These are phyloP conservation scores for California macrophylla DNA, from an alignment of 441 rosid genomes.

Conservation along the genomic window DNA sequence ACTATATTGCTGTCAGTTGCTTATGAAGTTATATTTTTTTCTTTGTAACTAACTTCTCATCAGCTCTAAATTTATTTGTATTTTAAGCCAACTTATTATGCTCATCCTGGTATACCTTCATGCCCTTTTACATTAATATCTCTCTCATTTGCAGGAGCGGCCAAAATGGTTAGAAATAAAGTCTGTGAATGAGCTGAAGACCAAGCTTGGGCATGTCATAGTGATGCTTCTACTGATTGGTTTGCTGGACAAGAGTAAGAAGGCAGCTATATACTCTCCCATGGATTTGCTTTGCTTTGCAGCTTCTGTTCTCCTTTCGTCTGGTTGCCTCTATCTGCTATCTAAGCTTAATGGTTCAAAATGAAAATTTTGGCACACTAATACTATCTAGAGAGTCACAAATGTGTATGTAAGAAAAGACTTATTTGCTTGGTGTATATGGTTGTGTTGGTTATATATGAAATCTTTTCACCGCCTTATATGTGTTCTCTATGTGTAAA, in stretches of 20 bases:
- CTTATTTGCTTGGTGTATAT: not conserved
- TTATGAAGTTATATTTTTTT: too few species aligned
- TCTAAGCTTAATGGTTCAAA: slow-evolving; percentile 58
- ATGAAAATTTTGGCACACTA: slow-evolving; percentile 14
- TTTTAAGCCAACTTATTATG: too few species aligned
- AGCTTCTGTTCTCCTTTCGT: slow-evolving; percentile 61
- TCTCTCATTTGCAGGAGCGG: slow-evolving; percentile 46
- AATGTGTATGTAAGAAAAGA: not conserved
- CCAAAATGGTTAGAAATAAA: slow-evolving; percentile 83
- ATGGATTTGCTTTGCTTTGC: slow-evolving; percentile 75
- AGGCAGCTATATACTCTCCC: slow-evolving; percentile 49
- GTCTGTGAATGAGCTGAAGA: slow-evolving; percentile 68
- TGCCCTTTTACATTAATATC: not conserved
- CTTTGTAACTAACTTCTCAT: too few species aligned
- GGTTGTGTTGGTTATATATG: not conserved
- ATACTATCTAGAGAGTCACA: not conserved
- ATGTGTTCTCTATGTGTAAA: too few species aligned
- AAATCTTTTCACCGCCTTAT: not conserved
- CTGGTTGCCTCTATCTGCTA: slow-evolving; percentile 71
- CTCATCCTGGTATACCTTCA: not conserved
- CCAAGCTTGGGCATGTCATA: slow-evolving; percentile 91
- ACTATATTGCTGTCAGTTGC: too few species aligned
- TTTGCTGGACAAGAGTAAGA: slow-evolving; percentile 78
- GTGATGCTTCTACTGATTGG: slow-evolving; percentile 93
- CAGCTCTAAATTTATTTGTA: too few species aligned